These are phyloP conservation scores for Elsinoe fawcettii DNA, from an alignment of 2,329 filamentous ascomycete species.

Conservation along the genomic window DNA sequence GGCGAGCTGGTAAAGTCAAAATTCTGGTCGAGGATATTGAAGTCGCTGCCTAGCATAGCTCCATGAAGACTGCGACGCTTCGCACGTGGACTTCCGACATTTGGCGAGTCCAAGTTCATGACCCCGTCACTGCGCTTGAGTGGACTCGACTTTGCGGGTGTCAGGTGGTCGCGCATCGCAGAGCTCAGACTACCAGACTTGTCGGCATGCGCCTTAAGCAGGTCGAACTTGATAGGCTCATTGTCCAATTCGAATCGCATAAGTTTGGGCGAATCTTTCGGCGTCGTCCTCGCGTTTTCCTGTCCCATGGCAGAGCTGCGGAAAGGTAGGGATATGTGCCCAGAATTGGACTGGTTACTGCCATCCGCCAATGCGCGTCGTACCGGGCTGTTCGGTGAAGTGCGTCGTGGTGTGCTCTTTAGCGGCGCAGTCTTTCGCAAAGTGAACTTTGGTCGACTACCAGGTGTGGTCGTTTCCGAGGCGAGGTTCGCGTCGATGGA, in stretches of 20 bases:
- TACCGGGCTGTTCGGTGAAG: constrained; percentile 53
- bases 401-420: constrained; percentile 61
- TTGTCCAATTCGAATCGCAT: constrained; percentile 33
- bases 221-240: constrained; percentile 42
- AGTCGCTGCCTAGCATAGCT: constrained; percentile 53
- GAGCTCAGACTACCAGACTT: constrained; percentile 33
- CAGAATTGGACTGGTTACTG: constrained; percentile 62
- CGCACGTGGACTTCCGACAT: constrained; percentile 74
- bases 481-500: constrained; percentile 20
- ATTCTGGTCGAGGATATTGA: constrained; percentile 69
- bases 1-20: constrained; percentile 23
- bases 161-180: constrained; percentile 39
- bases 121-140: constrained; percentile 85
- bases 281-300: constrained; percentile 28
- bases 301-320: constrained; percentile 26
- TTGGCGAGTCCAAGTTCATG: constrained; percentile 76
- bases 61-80: constrained; percentile 85
- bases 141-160: constrained; percentile 63
- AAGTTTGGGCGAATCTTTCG: constrained; percentile 23
- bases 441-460: constrained; percentile 44
- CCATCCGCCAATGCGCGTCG: constrained; percentile 68
- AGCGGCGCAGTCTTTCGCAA: constrained; percentile 41
- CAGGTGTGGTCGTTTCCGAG: constrained; percentile 25
- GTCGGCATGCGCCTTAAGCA: constrained; percentile 41
- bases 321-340: constrained; percentile 22